Evolutionary conservation across 306 rosid species (phyloP).

Genomic region (Sicyos baderoa): DNA sequence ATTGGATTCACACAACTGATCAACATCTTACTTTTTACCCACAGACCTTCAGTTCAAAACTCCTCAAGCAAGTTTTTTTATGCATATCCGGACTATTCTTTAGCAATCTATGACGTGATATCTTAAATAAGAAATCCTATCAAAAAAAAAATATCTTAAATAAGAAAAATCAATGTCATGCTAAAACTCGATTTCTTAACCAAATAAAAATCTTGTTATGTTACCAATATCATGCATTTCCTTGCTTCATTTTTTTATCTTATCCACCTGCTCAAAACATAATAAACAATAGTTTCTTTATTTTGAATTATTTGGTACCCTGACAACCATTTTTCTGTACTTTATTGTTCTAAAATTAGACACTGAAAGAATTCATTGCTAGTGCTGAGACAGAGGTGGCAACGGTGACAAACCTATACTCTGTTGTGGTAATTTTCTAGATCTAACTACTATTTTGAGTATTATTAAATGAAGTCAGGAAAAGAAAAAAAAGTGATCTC

Average conservation of each 20-base stretch:
- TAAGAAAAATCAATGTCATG: background rate
- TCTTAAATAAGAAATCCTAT: constrained; percentile 5
- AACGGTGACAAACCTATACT: constrained; percentile 57
- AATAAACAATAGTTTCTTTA: background rate
- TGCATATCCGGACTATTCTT: background rate
- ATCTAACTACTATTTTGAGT: constrained; percentile 4
- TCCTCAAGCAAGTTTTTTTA: background rate
- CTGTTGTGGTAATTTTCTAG: constrained; percentile 67
- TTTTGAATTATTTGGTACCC: background rate
- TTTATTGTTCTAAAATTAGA: constrained; percentile 34
- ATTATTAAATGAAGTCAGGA: constrained; percentile 5
- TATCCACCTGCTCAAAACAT: background rate
- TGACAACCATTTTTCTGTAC: constrained; percentile 5
- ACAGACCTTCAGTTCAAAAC: background rate
- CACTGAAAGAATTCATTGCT: constrained; percentile 60
- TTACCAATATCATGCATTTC: background rate
- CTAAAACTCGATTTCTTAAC: background rate
- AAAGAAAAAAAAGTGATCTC: constrained; percentile 14
- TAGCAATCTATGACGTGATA: background rate
- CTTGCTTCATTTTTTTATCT: background rate
- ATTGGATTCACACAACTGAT: background rate
- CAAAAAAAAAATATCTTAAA: constrained; percentile 12
- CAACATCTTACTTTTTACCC: constrained; percentile 11
- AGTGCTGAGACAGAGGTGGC: constrained; percentile 74
- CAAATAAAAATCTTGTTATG: background rate